A percentile compares a stretch with the other conserved stretches of the same genome.
These are phyloP conservation scores for Phaeosphaeriaceae sp. DNA, from an alignment of 2,329 filamentous ascomycete genomes.

Conservation along the genomic window DNA sequence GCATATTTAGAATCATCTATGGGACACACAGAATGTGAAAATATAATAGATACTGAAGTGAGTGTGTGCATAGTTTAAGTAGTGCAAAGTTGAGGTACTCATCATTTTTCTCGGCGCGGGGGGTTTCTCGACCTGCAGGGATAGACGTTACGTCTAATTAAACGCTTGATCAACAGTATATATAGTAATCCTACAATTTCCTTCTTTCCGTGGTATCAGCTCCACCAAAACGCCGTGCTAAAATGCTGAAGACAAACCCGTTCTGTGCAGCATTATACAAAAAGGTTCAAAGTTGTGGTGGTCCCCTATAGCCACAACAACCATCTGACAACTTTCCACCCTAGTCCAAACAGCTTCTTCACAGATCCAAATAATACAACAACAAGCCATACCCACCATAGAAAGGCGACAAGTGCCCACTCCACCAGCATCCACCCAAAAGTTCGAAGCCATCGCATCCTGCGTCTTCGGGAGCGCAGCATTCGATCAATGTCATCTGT, in stretches of 20 bases:
- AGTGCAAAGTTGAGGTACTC: too few relatives aligned
- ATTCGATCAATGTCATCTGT: conserved; percentile 74
- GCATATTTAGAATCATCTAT: too few relatives aligned
- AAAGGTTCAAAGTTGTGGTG: background rate
- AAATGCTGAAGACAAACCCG: background rate
- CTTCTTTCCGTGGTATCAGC: background rate
- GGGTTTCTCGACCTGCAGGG: too few relatives aligned
- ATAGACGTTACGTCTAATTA: too few relatives aligned
- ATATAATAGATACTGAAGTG: too few relatives aligned
- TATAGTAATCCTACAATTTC: background rate
- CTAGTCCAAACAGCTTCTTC: conserved; percentile 66
- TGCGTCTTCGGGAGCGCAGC: conserved; percentile 73
- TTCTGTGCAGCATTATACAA: conserved; percentile 8
- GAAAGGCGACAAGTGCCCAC: conserved; percentile 84
- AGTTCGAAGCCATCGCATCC: conserved; percentile 76
- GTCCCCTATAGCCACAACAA: conserved; percentile 68
- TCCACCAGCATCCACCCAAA: conserved; percentile 83
- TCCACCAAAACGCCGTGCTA: background rate
- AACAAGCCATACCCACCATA: conserved; percentile 94
- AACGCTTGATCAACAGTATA: background rate
- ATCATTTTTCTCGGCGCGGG: too few relatives aligned
- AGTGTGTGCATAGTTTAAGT: too few relatives aligned
- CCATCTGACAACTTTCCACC: conserved; percentile 72
- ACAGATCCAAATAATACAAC: conserved; percentile 77
- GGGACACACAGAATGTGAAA: too few relatives aligned